phyloP scores from a whole-genome alignment of 208 protist genomes.

The Wallacemonas collosoma region DNA sequence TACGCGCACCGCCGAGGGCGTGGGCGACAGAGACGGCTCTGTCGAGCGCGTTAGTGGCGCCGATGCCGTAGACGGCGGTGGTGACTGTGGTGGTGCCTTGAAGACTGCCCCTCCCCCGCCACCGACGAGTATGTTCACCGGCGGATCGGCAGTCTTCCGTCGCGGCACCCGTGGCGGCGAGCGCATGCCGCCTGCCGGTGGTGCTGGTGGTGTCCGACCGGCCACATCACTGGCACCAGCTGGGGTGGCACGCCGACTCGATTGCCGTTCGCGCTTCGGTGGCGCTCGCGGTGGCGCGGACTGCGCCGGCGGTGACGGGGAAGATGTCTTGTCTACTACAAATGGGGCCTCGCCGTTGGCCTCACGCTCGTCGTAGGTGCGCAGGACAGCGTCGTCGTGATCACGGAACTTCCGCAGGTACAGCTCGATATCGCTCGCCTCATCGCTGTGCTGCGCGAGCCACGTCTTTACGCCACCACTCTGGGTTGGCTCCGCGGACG shows the following conservation, averaged over 20 bases:
- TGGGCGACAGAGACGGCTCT: constrained; percentile 15
- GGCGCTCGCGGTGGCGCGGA: neutral
- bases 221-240: no score
- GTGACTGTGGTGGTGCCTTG: neutral
- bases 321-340: neutral
- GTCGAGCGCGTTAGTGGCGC: constrained; percentile 3
- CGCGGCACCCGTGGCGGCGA: neutral
- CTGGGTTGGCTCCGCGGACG: neutral
- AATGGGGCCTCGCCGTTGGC: neutral
- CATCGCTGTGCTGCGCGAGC: constrained; percentile 34
- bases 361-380: constrained; percentile 43
- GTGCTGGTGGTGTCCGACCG: neutral
- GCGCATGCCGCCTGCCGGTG: neutral
- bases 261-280: neutral
- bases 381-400: constrained; percentile 57
- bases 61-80: neutral
- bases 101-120: constrained; percentile 1
- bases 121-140: constrained; percentile 13
- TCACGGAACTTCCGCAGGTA: constrained; percentile 79
- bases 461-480: constrained; percentile 11
- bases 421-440: constrained; percentile 65
- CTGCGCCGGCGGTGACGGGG: neutral
- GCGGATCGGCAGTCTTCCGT: neutral
- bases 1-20: constrained; percentile 8
- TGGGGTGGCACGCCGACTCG: neutral